Percentiles rank a stretch among this genome's conserved stretches.
Conservation (phyloP, 371 early-diverging fungal genomes). For the Lichtheimia corymbifera region DNA sequence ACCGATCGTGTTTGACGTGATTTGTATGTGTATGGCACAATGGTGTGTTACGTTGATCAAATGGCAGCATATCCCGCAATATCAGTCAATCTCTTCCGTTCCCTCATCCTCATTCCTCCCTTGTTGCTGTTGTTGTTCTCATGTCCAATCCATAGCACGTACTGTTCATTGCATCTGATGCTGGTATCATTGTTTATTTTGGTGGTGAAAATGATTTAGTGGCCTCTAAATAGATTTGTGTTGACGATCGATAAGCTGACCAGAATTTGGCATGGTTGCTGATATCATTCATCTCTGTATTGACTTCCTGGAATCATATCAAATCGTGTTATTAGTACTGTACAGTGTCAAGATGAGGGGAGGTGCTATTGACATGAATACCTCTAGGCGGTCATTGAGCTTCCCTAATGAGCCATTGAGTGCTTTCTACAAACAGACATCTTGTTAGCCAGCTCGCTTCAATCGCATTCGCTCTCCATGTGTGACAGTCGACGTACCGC, state of each 20-base stretch:
- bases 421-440: background rate
- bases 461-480: background rate
- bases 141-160: background rate
- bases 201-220: background rate
- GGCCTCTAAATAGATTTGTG: background rate
- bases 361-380: background rate
- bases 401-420: slow-evolving; percentile 1
- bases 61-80: background rate
- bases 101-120: background rate
- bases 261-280: background rate
- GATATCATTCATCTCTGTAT: slow-evolving; percentile 5
- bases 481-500: background rate
- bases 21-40: background rate
- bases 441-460: background rate
- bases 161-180: background rate
- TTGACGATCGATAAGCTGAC: background rate
- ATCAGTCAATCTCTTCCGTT: too few species aligned
- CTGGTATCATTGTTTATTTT: background rate
- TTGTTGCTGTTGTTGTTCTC: background rate
- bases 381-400: slow-evolving; percentile 5
- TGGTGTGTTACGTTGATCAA: slow-evolving; percentile 2
- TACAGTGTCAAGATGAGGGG: background rate
- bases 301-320: slow-evolving; percentile 1
- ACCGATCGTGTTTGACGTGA: too few species aligned
- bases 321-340: background rate